Percentiles rank a stretch among this genome's conserved stretches.
These are phyloP conservation scores for Pseudocercospora fijiensis DNA, from an alignment of 2,329 filamentous ascomycete species.

Conservation along the genomic window DNA sequence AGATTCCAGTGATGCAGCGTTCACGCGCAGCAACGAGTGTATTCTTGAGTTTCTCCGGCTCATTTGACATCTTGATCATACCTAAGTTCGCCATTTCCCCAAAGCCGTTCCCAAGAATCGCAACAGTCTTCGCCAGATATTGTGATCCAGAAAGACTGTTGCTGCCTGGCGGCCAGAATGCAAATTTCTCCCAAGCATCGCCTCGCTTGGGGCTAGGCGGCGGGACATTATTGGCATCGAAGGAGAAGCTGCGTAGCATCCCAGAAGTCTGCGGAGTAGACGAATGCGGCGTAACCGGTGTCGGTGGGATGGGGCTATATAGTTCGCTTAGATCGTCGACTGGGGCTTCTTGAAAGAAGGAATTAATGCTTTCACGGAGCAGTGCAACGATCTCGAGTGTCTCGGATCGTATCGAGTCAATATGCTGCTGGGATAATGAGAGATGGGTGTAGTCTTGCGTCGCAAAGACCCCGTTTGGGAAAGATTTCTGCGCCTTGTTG, in stretches of 20 bases:
- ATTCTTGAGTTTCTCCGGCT: conserved; percentile 65
- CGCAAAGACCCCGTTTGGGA: conserved; percentile 56
- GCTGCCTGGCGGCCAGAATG: conserved; percentile 92
- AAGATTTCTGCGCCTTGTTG: conserved; percentile 73
- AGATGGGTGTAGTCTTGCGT: conserved; percentile 72
- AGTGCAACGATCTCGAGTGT: conserved; percentile 79
- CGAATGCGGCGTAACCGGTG: conserved; percentile 64
- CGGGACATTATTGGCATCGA: conserved; percentile 75
- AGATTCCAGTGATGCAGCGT: conserved; percentile 79
- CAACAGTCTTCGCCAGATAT: conserved; percentile 79
- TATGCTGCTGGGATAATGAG: conserved; percentile 68
- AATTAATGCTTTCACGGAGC: conserved; percentile 73
- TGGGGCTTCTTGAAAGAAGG: conserved; percentile 84
- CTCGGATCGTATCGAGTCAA: conserved; percentile 71
- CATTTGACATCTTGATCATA: conserved; percentile 58
- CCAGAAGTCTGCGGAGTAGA: conserved; percentile 52
- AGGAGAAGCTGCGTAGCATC: conserved; percentile 67
- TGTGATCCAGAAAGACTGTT: conserved; percentile 91
- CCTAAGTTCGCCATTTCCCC: conserved; percentile 78
- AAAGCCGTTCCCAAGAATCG: conserved; percentile 79
- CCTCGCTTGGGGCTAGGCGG: conserved; percentile 68
- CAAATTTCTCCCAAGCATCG: conserved; percentile 87
- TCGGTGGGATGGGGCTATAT: conserved; percentile 73
- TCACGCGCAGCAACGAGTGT: conserved; percentile 80
- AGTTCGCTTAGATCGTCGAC: conserved; percentile 87